Conservation (phyloP, 139 green algal species). For the Tetraselmis chui region DNA sequence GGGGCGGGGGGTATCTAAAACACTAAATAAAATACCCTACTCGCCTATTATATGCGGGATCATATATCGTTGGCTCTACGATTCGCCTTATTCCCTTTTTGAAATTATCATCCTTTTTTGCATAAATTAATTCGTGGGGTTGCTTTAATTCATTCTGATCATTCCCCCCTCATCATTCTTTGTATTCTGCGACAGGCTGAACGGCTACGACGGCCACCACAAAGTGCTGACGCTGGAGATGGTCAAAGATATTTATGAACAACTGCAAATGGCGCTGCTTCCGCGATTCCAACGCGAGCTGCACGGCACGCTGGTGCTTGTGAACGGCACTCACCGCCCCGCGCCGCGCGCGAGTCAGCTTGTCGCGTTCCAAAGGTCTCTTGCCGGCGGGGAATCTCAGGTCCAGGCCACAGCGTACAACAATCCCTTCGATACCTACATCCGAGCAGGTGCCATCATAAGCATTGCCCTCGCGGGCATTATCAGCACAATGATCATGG, state of each 20-base stretch:
- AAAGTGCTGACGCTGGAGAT: background rate
- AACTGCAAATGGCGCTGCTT: background rate
- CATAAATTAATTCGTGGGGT: no score
- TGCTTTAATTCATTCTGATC: no score
- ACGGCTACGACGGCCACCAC: background rate
- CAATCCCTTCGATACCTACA: background rate
- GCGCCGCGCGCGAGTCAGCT: background rate
- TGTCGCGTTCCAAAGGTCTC: background rate
- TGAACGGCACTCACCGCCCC: background rate
- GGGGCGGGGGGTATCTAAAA: no score
- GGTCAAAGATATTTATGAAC: background rate
- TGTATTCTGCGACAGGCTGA: background rate
- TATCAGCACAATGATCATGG: background rate
- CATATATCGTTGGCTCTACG: no score
- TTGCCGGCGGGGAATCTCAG: background rate
- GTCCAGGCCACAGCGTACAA: background rate
- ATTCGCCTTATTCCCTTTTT: no score
- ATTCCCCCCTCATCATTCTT: background rate
- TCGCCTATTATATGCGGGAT: no score
- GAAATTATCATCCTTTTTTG: no score
- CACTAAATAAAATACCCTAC: no score
- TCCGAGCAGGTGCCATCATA: background rate
- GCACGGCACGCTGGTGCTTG: background rate
- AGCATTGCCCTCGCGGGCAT: background rate
- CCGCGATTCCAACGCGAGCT: background rate